A percentile compares a stretch with the other conserved stretches of the same genome.
Evolutionary conservation across 441 rosid genomes (phyloP).

Genomic region (Francoa sonchifolia): DNA sequence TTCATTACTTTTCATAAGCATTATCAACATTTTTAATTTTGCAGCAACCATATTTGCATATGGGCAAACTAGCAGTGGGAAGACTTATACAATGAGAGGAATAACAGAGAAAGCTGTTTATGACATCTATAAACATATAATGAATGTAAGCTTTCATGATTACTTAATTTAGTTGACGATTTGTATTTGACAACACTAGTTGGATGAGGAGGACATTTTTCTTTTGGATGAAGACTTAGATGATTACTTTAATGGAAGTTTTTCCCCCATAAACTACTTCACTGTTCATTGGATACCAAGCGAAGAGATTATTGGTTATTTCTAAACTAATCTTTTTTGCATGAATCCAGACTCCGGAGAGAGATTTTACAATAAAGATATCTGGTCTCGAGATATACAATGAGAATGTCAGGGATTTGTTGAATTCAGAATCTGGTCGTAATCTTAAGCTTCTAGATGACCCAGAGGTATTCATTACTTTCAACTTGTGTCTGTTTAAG

Average conservation of each 20-base stretch:
- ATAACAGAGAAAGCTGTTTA: constrained; percentile 91
- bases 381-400: constrained; percentile 94
- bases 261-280: too few species aligned
- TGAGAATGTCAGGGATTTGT: constrained; percentile 82
- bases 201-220: too few species aligned
- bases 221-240: too few species aligned
- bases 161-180: too few species aligned
- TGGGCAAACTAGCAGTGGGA: constrained; percentile 99
- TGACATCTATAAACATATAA: constrained; percentile 84
- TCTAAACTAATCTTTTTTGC: constrained; percentile 7
- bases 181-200: too few species aligned
- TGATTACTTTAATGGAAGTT: too few species aligned
- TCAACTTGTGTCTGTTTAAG: neutral
- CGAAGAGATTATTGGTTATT: neutral
- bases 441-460: constrained; percentile 94
- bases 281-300: too few species aligned
- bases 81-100: constrained; percentile 95
- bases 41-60: constrained; percentile 95
- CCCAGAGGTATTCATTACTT: constrained; percentile 56
- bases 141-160: constrained; percentile 47
- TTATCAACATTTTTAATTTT: constrained; percentile 3
- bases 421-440: constrained; percentile 82
- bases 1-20: neutral
- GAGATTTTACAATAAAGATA: constrained; percentile 82
- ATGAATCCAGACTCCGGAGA: constrained; percentile 69